Evolutionary conservation across 2,329 filamentous ascomycete species (phyloP).

Genomic region (Rhynchosporium graminicola): DNA sequence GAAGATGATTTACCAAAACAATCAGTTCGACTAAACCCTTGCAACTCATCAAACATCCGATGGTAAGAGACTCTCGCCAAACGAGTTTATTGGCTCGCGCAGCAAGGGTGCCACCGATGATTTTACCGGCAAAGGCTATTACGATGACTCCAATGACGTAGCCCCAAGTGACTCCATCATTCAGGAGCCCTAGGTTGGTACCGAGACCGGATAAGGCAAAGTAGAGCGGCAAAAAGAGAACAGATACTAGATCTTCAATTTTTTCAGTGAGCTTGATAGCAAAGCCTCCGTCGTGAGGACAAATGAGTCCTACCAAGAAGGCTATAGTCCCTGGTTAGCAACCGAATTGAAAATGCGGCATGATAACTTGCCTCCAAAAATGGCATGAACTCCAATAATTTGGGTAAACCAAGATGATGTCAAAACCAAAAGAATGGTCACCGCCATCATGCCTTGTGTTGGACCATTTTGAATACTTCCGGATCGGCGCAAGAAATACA

Average conservation of each 20-base stretch:
- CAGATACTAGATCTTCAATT: constrained; percentile 85
- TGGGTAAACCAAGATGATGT: constrained; percentile 83
- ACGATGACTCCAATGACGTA: constrained; percentile 83
- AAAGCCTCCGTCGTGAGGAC: constrained; percentile 86
- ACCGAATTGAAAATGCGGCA: neutral
- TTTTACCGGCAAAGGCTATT: constrained; percentile 83
- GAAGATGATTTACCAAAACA: constrained; percentile 69
- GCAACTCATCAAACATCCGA: constrained; percentile 92
- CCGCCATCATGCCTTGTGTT: constrained; percentile 77
- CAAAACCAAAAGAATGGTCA: constrained; percentile 79
- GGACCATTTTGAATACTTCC: constrained; percentile 85
- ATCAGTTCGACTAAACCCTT: constrained; percentile 95
- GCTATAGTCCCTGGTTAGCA: constrained; percentile 45
- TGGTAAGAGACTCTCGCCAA: constrained; percentile 87
- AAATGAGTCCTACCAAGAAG: constrained; percentile 86
- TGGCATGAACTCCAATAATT: constrained; percentile 89
- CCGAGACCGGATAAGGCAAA: constrained; percentile 90
- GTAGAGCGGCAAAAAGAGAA: constrained; percentile 85
- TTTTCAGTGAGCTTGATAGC: constrained; percentile 91
- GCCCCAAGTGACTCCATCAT: constrained; percentile 81
- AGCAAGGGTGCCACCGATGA: constrained; percentile 78
- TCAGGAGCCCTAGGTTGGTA: constrained; percentile 81
- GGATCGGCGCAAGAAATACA: constrained; percentile 71
- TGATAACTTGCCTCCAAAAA: constrained; percentile 64
- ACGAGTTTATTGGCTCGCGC: constrained; percentile 75